These are phyloP conservation scores for Serpula lacrymans DNA, from an alignment of 768 basidiomycete species.

Conservation along the genomic window DNA sequence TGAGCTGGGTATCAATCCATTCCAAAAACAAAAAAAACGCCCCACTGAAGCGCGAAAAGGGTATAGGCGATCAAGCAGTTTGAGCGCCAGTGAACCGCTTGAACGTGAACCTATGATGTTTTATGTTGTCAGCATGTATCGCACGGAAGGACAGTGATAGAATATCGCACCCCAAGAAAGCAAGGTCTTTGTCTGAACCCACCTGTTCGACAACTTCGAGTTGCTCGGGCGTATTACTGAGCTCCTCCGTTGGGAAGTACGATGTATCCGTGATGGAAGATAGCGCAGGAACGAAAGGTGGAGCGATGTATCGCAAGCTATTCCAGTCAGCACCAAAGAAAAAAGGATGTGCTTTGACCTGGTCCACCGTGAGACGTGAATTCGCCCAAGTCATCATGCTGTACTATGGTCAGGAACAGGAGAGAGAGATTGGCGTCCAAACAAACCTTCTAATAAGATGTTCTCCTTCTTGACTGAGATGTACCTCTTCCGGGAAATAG, in stretches of 20 bases:
- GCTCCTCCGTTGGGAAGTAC: slow-evolving; percentile 95
- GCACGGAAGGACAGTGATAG: slow-evolving; percentile 4
- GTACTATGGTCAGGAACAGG: background rate
- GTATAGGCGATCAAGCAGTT: slow-evolving; percentile 1
- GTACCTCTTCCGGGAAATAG: slow-evolving; percentile 92
- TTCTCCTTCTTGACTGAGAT: slow-evolving; percentile 88
- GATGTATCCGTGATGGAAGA: slow-evolving; percentile 91
- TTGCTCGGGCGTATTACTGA: slow-evolving; percentile 64
- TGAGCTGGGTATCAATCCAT: slow-evolving; percentile 21
- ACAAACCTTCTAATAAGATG: slow-evolving; percentile 81
- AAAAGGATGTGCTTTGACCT: slow-evolving; percentile 92
- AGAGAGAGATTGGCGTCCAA: background rate
- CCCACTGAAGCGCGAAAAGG: background rate
- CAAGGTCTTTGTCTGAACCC: slow-evolving; percentile 64
- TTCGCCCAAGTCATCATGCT: slow-evolving; percentile 88
- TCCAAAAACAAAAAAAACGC: slow-evolving; percentile 1
- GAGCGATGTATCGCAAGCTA: slow-evolving; percentile 86
- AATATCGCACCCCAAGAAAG: slow-evolving; percentile 50
- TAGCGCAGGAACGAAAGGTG: slow-evolving; percentile 92
- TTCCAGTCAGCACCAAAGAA: slow-evolving; percentile 96
- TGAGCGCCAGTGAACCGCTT: slow-evolving; percentile 52
- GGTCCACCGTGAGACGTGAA: slow-evolving; percentile 69
- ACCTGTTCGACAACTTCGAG: slow-evolving; percentile 59
- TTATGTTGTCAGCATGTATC: slow-evolving; percentile 5
- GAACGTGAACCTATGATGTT: slow-evolving; percentile 69